A percentile compares a stretch with the other conserved stretches of the same genome.
phyloP scores from a whole-genome alignment of 768 basidiomycete species.

The Amanita exitialis region DNA sequence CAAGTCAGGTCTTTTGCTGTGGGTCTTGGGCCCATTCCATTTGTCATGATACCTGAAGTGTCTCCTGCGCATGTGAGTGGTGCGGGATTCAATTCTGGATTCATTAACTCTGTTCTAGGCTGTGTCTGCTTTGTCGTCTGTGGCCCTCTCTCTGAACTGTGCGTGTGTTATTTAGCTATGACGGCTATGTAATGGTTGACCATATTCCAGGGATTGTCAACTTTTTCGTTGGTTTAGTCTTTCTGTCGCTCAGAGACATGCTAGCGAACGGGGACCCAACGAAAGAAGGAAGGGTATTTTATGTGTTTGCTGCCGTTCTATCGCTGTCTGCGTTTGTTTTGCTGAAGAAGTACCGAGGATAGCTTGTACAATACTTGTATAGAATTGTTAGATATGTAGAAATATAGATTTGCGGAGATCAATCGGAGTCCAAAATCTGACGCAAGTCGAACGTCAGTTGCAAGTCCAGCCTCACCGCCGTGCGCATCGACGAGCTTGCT shows the following conservation, averaged over 20 bases:
- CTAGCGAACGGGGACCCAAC: constrained; percentile 49
- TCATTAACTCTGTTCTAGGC: constrained; percentile 32
- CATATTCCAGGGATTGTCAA: constrained; percentile 62
- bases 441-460: not conserved
- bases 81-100: not conserved
- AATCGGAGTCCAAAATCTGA: constrained; percentile 21
- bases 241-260: constrained; percentile 73
- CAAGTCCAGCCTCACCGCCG: constrained; percentile 24
- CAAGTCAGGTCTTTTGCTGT: constrained; percentile 70
- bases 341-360: constrained; percentile 28
- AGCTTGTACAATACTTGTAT: constrained; percentile 3
- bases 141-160: constrained; percentile 69
- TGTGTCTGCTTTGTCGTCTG: constrained; percentile 71
- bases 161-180: not conserved
- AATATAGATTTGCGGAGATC: constrained; percentile 7
- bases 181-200: constrained; percentile 1
- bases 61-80: constrained; percentile 64
- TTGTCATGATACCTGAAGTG: constrained; percentile 86
- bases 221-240: constrained; percentile 75
- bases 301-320: constrained; percentile 63
- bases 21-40: constrained; percentile 89
- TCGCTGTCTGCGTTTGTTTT: constrained; percentile 25
- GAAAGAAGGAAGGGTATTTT: constrained; percentile 86
- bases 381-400: not conserved
- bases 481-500: constrained; percentile 30